Percentiles rank a stretch among this genome's conserved stretches.
phyloP scores from a whole-genome alignment of 2,329 filamentous ascomycete species.

The Emergomyces africanus region DNA sequence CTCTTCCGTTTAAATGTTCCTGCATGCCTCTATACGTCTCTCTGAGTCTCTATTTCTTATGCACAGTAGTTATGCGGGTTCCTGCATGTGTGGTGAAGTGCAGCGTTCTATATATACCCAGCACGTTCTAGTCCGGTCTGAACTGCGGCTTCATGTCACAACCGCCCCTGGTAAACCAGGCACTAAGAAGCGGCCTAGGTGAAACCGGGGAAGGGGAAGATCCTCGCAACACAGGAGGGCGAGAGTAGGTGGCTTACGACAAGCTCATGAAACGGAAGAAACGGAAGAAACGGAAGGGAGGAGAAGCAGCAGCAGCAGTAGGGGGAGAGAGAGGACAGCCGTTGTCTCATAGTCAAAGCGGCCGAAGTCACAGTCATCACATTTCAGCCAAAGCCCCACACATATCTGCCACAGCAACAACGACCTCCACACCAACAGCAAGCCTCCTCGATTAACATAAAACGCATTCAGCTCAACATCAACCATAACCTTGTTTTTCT shows the following conservation, averaged over 20 bases:
- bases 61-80: background rate
- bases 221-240: conserved; percentile 6
- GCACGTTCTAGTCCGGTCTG: background rate
- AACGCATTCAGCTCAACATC: background rate
- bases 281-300: background rate
- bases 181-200: background rate
- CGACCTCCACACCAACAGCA: too few species aligned
- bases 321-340: background rate
- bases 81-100: background rate
- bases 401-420: background rate
- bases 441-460: background rate
- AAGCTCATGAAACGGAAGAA: background rate
- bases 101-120: background rate
- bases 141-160: background rate
- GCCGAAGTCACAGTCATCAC: background rate
- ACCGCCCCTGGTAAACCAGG: too few species aligned
- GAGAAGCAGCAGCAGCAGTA: background rate
- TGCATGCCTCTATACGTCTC: background rate
- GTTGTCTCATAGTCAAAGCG: background rate
- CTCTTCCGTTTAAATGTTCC: too few species aligned
- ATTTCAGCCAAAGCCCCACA: background rate
- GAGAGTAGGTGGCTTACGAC: background rate
- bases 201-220: conserved; percentile 5
- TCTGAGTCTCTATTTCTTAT: background rate
- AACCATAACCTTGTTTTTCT: background rate